phyloP scores from a whole-genome alignment of 208 protist genomes.

The Trichomonas tenax region DNA sequence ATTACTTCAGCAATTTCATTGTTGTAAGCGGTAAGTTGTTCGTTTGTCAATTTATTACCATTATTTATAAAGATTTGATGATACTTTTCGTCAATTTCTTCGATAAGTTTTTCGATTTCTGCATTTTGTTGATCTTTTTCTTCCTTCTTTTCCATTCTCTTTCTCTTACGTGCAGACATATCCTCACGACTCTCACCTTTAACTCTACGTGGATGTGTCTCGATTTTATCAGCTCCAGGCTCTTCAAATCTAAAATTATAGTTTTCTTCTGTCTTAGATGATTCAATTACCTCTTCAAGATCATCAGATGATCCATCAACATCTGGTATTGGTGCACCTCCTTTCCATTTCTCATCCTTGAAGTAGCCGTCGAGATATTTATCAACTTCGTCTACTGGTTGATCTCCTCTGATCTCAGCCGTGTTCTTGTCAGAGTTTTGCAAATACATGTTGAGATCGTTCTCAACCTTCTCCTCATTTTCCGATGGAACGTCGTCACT shows the following conservation, averaged over 20 bases:
- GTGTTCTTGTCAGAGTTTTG: neutral
- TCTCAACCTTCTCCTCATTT: too few species aligned
- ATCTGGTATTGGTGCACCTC: neutral
- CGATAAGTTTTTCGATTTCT: neutral
- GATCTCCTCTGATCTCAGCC: neutral
- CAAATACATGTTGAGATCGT: neutral
- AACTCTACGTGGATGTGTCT: neutral
- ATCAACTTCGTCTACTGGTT: neutral
- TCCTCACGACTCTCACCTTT: neutral
- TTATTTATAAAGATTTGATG: neutral
- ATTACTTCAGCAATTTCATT: neutral
- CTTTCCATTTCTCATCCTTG: neutral
- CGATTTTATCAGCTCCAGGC: neutral
- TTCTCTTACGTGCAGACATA: neutral
- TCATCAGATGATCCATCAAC: neutral
- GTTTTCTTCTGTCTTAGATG: neutral
- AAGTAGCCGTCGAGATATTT: neutral
- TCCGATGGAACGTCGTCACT: too few species aligned
- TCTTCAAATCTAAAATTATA: neutral
- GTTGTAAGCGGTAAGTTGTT: neutral
- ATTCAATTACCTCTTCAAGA: neutral
- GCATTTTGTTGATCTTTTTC: neutral
- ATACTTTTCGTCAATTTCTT: neutral
- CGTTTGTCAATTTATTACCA: neutral
- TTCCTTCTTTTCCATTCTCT: neutral